phyloP scores from a whole-genome alignment of 768 basidiomycete genomes.

The Lactifluus pinguis region DNA sequence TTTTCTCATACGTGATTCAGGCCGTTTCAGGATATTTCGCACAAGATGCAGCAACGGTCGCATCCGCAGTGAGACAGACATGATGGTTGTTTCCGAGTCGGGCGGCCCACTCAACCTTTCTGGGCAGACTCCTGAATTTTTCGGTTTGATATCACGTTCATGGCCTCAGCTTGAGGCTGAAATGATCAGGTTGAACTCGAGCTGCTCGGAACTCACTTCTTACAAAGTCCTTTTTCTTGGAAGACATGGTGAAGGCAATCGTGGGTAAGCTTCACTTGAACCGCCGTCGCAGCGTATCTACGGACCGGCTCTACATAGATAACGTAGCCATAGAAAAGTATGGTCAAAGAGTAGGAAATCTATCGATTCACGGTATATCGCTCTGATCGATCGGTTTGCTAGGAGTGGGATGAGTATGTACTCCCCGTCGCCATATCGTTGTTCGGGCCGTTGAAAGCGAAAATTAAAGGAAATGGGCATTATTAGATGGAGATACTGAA shows the following conservation, averaged over 20 bases:
- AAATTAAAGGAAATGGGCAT: conserved; percentile 11
- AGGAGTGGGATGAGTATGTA: conserved; percentile 17
- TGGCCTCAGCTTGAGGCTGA: conserved; percentile 2
- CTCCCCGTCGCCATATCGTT: neutral
- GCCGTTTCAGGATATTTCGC: conserved; percentile 11
- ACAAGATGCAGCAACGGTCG: neutral
- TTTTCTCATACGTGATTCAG: conserved; percentile 1
- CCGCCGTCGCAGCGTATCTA: neutral
- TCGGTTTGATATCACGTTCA: conserved; percentile 8
- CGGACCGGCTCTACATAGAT: neutral
- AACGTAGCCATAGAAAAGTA: conserved; percentile 16
- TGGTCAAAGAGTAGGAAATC: conserved; percentile 4
- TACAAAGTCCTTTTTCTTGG: conserved; percentile 13
- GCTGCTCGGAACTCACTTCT: neutral
- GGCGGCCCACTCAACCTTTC: neutral
- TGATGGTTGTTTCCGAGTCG: neutral
- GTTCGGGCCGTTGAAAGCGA: neutral
- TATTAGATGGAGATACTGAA: conserved; percentile 14
- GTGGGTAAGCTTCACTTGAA: neutral
- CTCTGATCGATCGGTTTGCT: neutral
- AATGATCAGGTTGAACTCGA: neutral
- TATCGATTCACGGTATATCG: neutral
- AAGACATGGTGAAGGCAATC: conserved; percentile 11
- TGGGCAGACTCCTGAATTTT: conserved; percentile 10
- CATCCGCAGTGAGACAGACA: conserved; percentile 2